A percentile compares a stretch with the other conserved stretches of the same genome.
phyloP scores from a whole-genome alignment of 2,329 filamentous ascomycete genomes.

The Fulvia fulva region DNA sequence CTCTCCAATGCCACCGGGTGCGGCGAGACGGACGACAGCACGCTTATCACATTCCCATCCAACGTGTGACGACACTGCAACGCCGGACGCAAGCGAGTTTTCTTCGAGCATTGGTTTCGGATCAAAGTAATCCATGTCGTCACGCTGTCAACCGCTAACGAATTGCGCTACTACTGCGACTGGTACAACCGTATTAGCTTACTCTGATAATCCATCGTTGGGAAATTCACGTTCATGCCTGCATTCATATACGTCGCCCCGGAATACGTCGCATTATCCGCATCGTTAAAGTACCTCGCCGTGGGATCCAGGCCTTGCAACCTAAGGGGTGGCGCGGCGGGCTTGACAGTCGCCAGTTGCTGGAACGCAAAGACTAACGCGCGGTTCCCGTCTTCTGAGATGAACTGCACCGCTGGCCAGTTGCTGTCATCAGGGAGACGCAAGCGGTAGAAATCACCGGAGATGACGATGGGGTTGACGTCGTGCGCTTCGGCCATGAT shows the following conservation, averaged over 20 bases:
- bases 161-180: conserved; percentile 1
- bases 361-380: conserved; percentile 61
- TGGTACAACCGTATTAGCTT: conserved; percentile 49
- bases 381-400: conserved; percentile 48
- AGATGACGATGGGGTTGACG: conserved; percentile 57
- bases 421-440: conserved; percentile 56
- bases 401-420: conserved; percentile 60
- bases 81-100: too few relatives aligned
- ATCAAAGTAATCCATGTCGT: background rate
- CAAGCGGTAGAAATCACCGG: conserved; percentile 58
- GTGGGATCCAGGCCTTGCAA: conserved; percentile 55
- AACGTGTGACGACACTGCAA: too few relatives aligned
- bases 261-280: conserved; percentile 51
- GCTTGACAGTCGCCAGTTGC: conserved; percentile 50
- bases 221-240: conserved; percentile 53
- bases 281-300: conserved; percentile 50
- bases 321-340: conserved; percentile 50
- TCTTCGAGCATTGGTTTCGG: too few relatives aligned
- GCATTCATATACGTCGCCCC: conserved; percentile 61
- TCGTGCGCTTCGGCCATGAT: conserved; percentile 54
- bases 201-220: conserved; percentile 53
- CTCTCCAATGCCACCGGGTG: too few relatives aligned
- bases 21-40: too few relatives aligned
- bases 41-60: too few relatives aligned
- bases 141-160: too few relatives aligned